Evolutionary conservation across 176 grass and related monocot species (phyloP).

Genomic region (Aegilops sharonensis): DNA sequence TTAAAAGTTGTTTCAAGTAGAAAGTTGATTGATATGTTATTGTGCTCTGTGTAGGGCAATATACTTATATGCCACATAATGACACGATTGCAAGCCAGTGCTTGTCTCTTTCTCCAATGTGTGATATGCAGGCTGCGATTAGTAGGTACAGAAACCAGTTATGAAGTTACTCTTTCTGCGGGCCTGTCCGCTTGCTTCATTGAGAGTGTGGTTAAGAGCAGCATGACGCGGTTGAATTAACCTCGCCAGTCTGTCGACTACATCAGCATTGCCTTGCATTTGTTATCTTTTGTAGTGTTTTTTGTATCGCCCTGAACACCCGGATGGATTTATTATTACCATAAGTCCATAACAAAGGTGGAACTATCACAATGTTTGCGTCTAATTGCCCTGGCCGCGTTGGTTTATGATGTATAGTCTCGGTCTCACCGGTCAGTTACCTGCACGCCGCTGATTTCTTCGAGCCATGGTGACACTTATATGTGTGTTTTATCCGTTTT

Average conservation of each 20-base stretch:
- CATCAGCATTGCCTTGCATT: background rate
- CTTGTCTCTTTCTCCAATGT: background rate
- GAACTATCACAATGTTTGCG: background rate
- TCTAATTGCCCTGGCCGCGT: background rate
- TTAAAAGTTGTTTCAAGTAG: background rate
- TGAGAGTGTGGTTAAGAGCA: background rate
- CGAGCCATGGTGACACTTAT: background rate
- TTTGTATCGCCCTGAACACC: background rate
- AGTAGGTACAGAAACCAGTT: constrained; percentile 13
- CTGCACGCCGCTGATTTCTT: background rate
- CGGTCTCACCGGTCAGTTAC: background rate
- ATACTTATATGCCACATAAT: background rate
- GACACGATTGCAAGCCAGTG: background rate
- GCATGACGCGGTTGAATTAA: background rate
- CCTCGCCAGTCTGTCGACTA: background rate
- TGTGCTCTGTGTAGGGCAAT: constrained; percentile 7
- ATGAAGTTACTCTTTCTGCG: background rate
- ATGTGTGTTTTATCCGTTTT: background rate
- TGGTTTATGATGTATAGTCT: background rate
- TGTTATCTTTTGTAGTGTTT: background rate
- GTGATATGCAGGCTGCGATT: background rate
- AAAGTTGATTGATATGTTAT: constrained; percentile 3
- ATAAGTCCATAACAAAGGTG: background rate
- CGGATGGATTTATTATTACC: background rate
- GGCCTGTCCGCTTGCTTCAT: background rate